These are phyloP conservation scores for Komagataea norvegica DNA, from an alignment of 1,139 yeast genomes.

Conservation along the genomic window DNA sequence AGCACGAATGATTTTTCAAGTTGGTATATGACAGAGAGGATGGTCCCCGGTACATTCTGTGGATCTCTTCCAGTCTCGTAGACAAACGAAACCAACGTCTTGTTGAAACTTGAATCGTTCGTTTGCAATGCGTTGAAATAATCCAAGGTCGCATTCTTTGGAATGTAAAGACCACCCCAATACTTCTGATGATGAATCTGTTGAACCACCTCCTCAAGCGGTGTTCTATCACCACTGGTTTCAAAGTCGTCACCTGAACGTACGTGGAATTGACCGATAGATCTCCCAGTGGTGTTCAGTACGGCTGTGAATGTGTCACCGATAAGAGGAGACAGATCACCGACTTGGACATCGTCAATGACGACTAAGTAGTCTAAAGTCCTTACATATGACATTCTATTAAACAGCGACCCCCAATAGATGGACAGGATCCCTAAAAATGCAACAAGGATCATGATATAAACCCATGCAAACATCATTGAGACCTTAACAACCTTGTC, in stretches of 20 bases:
- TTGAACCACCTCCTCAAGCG: slow-evolving; percentile 13
- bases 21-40: slow-evolving; percentile 31
- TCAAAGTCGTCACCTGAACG: slow-evolving; percentile 7
- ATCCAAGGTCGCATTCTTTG: slow-evolving; percentile 34
- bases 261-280: slow-evolving; percentile 16
- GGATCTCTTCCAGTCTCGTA: slow-evolving; percentile 47
- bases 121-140: slow-evolving; percentile 30
- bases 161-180: slow-evolving; percentile 45
- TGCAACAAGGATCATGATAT: slow-evolving; percentile 9
- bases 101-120: slow-evolving; percentile 26
- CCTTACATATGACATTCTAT: slow-evolving; percentile 34
- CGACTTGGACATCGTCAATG: slow-evolving; percentile 33
- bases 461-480: slow-evolving; percentile 10
- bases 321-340: slow-evolving; percentile 10
- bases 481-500: slow-evolving; percentile 5
- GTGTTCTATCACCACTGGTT: slow-evolving; percentile 15
- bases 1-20: slow-evolving; percentile 24
- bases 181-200: slow-evolving; percentile 41
- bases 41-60: slow-evolving; percentile 33
- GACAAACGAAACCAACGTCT: slow-evolving; percentile 27
- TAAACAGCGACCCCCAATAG: slow-evolving; percentile 54
- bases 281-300: slow-evolving; percentile 9
- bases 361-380: slow-evolving; percentile 44
- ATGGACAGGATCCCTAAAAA: slow-evolving; percentile 35
- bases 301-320: slow-evolving; percentile 6